Evolutionary conservation across 495 filamentous ascomycete genomes (phyloP).

Genomic region (Tuber brumale): DNA sequence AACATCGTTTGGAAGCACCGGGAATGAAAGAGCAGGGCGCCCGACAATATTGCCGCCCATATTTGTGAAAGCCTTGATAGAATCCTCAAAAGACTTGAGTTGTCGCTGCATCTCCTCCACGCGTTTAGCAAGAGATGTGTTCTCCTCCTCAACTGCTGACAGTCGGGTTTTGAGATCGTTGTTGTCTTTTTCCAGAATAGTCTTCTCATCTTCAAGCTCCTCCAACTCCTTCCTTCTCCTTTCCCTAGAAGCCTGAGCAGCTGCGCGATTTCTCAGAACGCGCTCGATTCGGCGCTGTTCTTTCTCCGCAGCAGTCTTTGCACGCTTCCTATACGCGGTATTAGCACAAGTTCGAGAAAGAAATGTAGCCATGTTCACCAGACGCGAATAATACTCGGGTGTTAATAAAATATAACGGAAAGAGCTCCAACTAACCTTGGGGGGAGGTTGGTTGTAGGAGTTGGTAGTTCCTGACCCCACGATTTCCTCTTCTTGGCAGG

Average conservation of each 20-base stretch:
- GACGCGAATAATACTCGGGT: slow-evolving; percentile 22
- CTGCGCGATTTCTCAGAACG: slow-evolving; percentile 89
- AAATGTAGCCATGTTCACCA: slow-evolving; percentile 57
- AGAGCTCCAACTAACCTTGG: slow-evolving; percentile 60
- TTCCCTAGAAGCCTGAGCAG: slow-evolving; percentile 91
- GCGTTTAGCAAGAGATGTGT: slow-evolving; percentile 58
- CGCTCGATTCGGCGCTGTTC: slow-evolving; percentile 96
- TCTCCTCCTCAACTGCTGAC: slow-evolving; percentile 57
- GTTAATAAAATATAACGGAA: not conserved
- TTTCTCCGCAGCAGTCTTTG: slow-evolving; percentile 98
- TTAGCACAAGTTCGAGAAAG: not conserved
- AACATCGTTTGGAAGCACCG: not conserved
- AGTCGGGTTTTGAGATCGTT: slow-evolving; percentile 58
- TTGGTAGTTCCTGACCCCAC: slow-evolving; percentile 95
- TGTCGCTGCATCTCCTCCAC: slow-evolving; percentile 58
- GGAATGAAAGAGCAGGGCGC: not conserved
- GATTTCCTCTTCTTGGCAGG: slow-evolving; percentile 93
- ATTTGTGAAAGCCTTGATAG: slow-evolving; percentile 41
- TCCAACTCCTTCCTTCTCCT: slow-evolving; percentile 93
- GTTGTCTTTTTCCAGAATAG: slow-evolving; percentile 60
- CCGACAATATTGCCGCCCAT: slow-evolving; percentile 5
- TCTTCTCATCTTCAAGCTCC: slow-evolving; percentile 70
- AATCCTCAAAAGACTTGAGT: slow-evolving; percentile 49
- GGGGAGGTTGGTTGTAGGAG: slow-evolving; percentile 93
- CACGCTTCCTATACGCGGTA: slow-evolving; percentile 64